These are phyloP conservation scores for Termitomyces sp. DNA, from an alignment of 768 basidiomycete species.

Conservation along the genomic window DNA sequence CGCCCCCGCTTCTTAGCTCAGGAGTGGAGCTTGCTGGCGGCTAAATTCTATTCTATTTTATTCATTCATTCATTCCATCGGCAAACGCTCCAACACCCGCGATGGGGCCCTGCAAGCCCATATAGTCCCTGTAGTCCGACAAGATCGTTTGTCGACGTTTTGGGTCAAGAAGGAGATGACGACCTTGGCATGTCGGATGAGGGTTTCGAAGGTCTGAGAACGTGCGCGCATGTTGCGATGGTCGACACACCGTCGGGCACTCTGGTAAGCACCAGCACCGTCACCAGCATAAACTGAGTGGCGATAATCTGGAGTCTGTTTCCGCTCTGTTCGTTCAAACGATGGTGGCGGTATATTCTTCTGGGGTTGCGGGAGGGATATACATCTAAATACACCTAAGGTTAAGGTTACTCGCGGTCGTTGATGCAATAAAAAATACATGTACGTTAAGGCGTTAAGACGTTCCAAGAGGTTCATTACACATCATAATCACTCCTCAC, in stretches of 20 bases:
- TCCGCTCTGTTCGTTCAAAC: slow-evolving; percentile 70
- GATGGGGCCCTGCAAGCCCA: slow-evolving; percentile 73
- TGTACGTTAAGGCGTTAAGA: too few relatives aligned
- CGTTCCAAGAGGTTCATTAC: too few relatives aligned
- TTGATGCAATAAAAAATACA: too few relatives aligned
- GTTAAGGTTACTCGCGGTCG: too few relatives aligned
- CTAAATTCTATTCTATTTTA: too few relatives aligned
- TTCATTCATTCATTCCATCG: too few relatives aligned
- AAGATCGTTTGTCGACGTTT: slow-evolving; percentile 58
- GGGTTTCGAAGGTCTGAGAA: slow-evolving; percentile 94
- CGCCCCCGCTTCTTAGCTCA: too few relatives aligned
- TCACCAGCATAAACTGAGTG: slow-evolving; percentile 50
- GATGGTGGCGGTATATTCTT: slow-evolving; percentile 67
- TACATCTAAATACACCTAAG: too few relatives aligned
- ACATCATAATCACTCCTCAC: too few relatives aligned
- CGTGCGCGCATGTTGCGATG: slow-evolving; percentile 88
- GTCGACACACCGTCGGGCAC: slow-evolving; percentile 83
- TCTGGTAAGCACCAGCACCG: slow-evolving; percentile 44
- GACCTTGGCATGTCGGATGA: slow-evolving; percentile 70
- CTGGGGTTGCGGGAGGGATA: slow-evolving; percentile 47
- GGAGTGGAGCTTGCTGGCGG: too few relatives aligned
- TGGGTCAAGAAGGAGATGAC: slow-evolving; percentile 37
- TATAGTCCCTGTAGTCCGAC: slow-evolving; percentile 78
- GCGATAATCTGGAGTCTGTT: slow-evolving; percentile 50
- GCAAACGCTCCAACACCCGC: slow-evolving; percentile 81